Evolutionary conservation across 2,329 filamentous ascomycete genomes (phyloP), one percentile per base, ranked within the genome.

Genomic region (Xylaria sp.): DNA sequence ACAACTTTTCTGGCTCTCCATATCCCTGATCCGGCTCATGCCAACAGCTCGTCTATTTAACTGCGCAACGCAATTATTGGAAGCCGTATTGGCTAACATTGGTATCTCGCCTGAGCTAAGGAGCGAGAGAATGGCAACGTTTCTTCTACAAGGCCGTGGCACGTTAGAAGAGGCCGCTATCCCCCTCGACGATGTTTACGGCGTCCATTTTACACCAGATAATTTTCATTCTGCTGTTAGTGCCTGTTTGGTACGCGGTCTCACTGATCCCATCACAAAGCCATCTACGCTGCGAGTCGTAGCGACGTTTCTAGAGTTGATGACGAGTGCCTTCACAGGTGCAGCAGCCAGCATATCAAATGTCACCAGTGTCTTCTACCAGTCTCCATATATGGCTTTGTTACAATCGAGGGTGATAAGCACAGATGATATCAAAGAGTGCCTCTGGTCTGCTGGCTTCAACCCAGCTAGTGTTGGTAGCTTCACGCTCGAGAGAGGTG

Each of bases 1-100:
- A 41, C 90, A 92, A 74, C 82, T 92, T 6, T 92, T 92, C 77
- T 92, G 90, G 90, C 82, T 92, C 41, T 89, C 89, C 10, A 87
- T 92, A 72, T 91, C 89, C 2, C 82, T 92, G 0, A 83, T 92
- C 28, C 85, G 90, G 8, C 84, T 92, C 2, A 88, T 91, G 18
- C 90, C 90, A 28, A 74, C 68, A 3, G 81, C 86, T 6, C 82
- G 80, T 48, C 83, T 92, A 1, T 92, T 91, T 80, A 91, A 90
- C 77, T 90, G 88, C 76, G 86, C 89, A 3, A 89, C 89, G 0
- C 83, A 86, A 37, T 90, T 92, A 65, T 81, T 92, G 1, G 89
- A 91, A 73, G 86, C 90, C 2, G 87, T 91, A 1, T 76, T 92
- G 51, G 85, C 84, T 54, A 91, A 91, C 69, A 90, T 92, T 69